A percentile compares a stretch with the other conserved stretches of the same genome.
Conservation (phyloP, 257 asterid genomes). For the Solanum pimpinellifolium region DNA sequence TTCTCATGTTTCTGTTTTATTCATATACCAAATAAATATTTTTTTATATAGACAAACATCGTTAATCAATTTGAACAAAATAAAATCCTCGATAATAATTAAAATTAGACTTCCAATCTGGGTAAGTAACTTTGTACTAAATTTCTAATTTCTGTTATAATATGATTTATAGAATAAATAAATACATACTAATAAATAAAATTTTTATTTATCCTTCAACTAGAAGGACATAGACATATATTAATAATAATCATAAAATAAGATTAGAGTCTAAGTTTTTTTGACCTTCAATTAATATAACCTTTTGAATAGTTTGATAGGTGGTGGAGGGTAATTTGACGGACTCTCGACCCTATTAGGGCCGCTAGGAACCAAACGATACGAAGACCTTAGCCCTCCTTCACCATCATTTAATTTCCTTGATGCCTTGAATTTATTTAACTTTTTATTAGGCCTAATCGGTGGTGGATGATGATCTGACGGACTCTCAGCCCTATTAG, state of each 20-base stretch:
- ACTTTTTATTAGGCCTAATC: not conserved
- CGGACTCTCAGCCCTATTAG: not conserved
- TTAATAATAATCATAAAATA: not conserved
- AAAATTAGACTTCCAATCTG: not conserved
- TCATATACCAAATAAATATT: not conserved
- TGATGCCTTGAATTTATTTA: not conserved
- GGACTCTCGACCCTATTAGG: not conserved
- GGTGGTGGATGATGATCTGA: not conserved
- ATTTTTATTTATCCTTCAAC: not conserved
- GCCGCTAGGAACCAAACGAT: not conserved
- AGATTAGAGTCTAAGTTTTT: not conserved
- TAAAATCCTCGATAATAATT: not conserved
- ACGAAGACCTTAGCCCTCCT: not conserved
- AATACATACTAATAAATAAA: not conserved
- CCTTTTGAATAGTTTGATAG: not conserved
- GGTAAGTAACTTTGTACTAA: not conserved
- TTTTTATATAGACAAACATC: not conserved
- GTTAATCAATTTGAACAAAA: not conserved
- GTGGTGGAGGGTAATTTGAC: accelerated
- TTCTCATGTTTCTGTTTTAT: not conserved
- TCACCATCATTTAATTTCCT: not conserved
- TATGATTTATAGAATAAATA: not conserved
- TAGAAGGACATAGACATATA: not conserved
- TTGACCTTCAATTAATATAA: not conserved
- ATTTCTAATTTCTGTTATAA: not conserved